Conservation (phyloP, 305 asterid species). For the Salvia sclarea region DNA sequence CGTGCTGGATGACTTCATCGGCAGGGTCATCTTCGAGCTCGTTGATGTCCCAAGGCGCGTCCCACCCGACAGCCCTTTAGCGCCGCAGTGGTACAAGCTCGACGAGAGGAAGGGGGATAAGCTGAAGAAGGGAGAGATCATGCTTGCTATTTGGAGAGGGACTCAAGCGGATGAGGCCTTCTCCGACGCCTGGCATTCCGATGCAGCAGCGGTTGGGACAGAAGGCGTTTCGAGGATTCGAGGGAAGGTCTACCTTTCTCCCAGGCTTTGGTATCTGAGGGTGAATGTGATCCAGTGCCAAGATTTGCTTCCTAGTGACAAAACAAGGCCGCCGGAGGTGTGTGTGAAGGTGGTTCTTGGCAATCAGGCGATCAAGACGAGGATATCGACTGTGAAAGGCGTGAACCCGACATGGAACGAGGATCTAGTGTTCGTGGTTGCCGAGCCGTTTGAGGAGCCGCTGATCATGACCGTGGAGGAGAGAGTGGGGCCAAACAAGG, state of each 20-base stretch:
- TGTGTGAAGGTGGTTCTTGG: slow-evolving; percentile 59
- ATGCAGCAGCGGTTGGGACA: slow-evolving; percentile 63
- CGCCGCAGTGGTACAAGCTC: slow-evolving; percentile 80
- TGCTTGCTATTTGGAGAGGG: slow-evolving; percentile 87
- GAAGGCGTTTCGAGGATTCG: slow-evolving; percentile 61
- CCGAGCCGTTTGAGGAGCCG: slow-evolving; percentile 87
- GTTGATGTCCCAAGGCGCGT: slow-evolving; percentile 63
- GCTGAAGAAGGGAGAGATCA: slow-evolving; percentile 68
- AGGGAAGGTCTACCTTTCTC: slow-evolving; percentile 77
- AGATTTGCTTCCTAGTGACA: slow-evolving; percentile 62
- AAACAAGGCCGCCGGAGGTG: slow-evolving; percentile 50
- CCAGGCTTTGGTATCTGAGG: slow-evolving; percentile 77
- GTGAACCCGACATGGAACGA: slow-evolving; percentile 76
- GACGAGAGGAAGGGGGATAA: slow-evolving; percentile 58
- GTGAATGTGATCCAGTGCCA: slow-evolving; percentile 79
- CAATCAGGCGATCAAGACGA: slow-evolving; percentile 53
- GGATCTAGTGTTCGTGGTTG: slow-evolving; percentile 78
- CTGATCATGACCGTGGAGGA: slow-evolving; percentile 69
- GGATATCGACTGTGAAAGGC: slow-evolving; percentile 44
- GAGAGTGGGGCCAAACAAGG: too few relatives aligned
- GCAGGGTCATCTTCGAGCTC: slow-evolving; percentile 56
- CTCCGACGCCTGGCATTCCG: slow-evolving; percentile 86
- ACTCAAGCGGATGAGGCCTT: slow-evolving; percentile 89
- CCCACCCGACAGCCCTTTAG: slow-evolving; percentile 82
- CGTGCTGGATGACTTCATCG: slow-evolving; percentile 46